Percentiles rank a stretch among this genome's conserved stretches.
These are phyloP conservation scores for Phytophthora melonis DNA, from an alignment of 352 stramenopile genomes.

Conservation along the genomic window DNA sequence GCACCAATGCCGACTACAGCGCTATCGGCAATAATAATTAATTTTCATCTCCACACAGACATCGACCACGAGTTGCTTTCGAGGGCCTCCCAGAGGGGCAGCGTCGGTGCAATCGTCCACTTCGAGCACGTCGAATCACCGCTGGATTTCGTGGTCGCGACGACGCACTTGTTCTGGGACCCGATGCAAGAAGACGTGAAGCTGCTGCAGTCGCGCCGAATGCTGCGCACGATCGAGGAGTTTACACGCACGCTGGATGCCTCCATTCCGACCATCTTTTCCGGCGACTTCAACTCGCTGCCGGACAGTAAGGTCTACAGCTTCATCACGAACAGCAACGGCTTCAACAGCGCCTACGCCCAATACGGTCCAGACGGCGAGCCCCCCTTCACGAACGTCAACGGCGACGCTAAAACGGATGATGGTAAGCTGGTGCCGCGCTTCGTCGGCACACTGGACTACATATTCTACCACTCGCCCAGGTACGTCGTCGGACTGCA, in stretches of 20 bases:
- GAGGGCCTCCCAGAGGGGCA: constrained; percentile 58
- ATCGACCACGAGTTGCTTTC: constrained; percentile 61
- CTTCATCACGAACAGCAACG: constrained; percentile 51
- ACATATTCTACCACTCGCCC: constrained; percentile 78
- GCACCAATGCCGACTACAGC: neutral
- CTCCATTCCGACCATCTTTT: constrained; percentile 56
- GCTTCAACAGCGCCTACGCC: constrained; percentile 69
- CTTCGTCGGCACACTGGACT: constrained; percentile 85
- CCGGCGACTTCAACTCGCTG: constrained; percentile 88
- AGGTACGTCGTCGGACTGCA: constrained; percentile 35
- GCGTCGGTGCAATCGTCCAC: constrained; percentile 63
- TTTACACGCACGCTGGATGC: constrained; percentile 41
- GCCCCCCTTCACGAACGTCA: constrained; percentile 83
- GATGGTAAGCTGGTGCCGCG: constrained; percentile 50
- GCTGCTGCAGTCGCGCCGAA: constrained; percentile 69
- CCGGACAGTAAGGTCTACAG: constrained; percentile 79
- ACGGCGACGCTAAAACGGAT: constrained; percentile 49
- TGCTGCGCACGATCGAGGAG: constrained; percentile 53
- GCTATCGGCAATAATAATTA: too few relatives aligned
- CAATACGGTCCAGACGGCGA: constrained; percentile 55
- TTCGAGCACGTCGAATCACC: constrained; percentile 54
- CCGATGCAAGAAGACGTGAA: constrained; percentile 87
- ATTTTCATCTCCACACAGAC: constrained; percentile 35
- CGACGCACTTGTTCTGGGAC: constrained; percentile 90
- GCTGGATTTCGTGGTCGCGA: constrained; percentile 70